Evolutionary conservation across 1,284 basidiomycete species (phyloP).

Genomic region (Anthracocystis setariae): DNA sequence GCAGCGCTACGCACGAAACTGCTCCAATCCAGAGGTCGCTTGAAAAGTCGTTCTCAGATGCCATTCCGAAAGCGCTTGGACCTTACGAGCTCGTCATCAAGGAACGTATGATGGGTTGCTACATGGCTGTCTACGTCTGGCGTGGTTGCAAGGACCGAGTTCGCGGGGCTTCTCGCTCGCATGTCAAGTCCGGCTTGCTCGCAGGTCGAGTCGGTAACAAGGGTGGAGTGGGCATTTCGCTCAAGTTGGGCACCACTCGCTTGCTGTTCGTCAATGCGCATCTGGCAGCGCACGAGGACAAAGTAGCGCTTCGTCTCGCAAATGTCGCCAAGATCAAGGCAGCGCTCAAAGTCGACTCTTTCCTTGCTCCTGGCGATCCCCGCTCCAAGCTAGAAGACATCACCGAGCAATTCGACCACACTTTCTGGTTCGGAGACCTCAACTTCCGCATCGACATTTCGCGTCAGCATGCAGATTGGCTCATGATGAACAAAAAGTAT

Average conservation of each 20-base stretch:
- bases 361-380: slow-evolving; percentile 75
- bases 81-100: slow-evolving; percentile 84
- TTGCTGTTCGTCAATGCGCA: slow-evolving; percentile 87
- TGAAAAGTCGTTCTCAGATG: slow-evolving; percentile 31
- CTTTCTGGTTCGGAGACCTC: slow-evolving; percentile 72
- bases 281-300: slow-evolving; percentile 72
- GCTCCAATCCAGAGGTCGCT: neutral
- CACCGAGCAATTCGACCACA: slow-evolving; percentile 83
- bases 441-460: slow-evolving; percentile 71
- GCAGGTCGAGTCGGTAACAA: slow-evolving; percentile 84
- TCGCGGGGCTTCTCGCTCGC: slow-evolving; percentile 70
- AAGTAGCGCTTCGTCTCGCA: slow-evolving; percentile 64
- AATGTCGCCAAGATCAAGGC: slow-evolving; percentile 70
- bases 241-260: slow-evolving; percentile 78
- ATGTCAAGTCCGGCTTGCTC: slow-evolving; percentile 85
- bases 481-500: slow-evolving; percentile 70
- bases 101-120: slow-evolving; percentile 87
- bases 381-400: slow-evolving; percentile 72
- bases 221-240: slow-evolving; percentile 80
- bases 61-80: slow-evolving; percentile 50
- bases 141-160: slow-evolving; percentile 55
- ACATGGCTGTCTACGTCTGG: slow-evolving; percentile 69
- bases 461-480: slow-evolving; percentile 72
- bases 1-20: neutral
- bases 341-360: slow-evolving; percentile 71